phyloP scores from a whole-genome alignment of 176 grass and related monocot genomes.

The Rhynchospora pubera region DNA sequence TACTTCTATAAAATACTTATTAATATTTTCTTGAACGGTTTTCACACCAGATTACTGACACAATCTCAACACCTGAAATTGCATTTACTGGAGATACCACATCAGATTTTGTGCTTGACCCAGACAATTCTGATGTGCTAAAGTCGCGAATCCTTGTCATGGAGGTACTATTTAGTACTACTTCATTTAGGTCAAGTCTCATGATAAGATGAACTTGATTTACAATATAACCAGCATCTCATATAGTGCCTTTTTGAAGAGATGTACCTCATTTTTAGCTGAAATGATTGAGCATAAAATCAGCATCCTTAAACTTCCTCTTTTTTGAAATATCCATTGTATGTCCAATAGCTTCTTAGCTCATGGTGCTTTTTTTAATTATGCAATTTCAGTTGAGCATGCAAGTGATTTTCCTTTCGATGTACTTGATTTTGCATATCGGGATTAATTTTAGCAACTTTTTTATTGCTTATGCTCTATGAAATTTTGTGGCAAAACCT shows the following conservation, averaged over 20 bases:
- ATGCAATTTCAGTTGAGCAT: constrained; percentile 34
- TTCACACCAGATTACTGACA: constrained; percentile 53
- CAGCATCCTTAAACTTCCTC: neutral
- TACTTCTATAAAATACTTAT: neutral
- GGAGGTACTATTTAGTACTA: constrained; percentile 34
- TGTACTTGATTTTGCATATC: neutral
- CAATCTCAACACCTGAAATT: constrained; percentile 67
- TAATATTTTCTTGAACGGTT: constrained; percentile 15
- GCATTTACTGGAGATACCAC: constrained; percentile 89
- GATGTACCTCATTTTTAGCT: neutral
- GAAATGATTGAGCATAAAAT: neutral
- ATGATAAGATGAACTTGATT: neutral
- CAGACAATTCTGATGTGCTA: constrained; percentile 59
- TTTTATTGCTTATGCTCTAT: neutral
- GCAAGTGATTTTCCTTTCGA: neutral
- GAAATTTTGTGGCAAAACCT: neutral
- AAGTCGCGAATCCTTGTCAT: constrained; percentile 61
- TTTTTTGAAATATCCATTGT: neutral
- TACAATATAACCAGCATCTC: neutral
- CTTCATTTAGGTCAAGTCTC: neutral
- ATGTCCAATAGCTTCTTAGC: neutral
- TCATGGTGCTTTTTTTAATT: constrained; percentile 63
- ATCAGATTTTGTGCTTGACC: constrained; percentile 89
- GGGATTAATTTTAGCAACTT: neutral
- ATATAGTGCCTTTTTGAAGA: neutral